Base-by-base conservation (phyloP, 177 flowering plant species). In the Vitis hybrid region DNA sequence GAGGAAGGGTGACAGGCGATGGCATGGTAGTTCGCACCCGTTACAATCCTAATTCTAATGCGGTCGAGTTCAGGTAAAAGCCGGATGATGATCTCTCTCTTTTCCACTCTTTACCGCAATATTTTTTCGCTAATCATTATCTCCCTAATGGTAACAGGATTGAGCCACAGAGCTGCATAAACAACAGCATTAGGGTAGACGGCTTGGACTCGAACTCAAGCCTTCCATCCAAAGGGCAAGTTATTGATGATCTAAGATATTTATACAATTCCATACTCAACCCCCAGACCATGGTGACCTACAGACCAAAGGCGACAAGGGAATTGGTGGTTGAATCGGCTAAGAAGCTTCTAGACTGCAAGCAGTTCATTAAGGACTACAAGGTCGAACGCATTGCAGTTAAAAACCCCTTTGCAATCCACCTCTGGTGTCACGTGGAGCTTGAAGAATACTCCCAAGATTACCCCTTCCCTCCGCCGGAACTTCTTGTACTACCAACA, bases 311-410 rank as follows among this genome's bases (percentile, higher is more conserved):
- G 4, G 11, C 70, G 2, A 76, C 70, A 15, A 65, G 79, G 32
- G 74, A 80, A 24, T 65, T 46, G 60, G 74, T 78, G 11, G 21
- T 57, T 2, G 60, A 64, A 24, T 81, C 89, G 2, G 92, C 90
- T 2, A 57, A 69, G 3, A 87, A 73, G 58, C 78, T 87, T n/a
- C 79, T 86, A 0, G 88, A 85, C 65, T 85, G 91, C 82, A 87
- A 90, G 82, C 93, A 89, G 62, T 87, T 90, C 77, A 78, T 89
- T 24, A 93, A 86, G 70, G 84, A 86, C 63, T 90, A 83, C 73
- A 61, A 78, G 40, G 73, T 85, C 5, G 76, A 74, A 4, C 46
- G 61, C n/a, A n/a, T n/a, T n/a, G n/a, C 65, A 1, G 12, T 21
- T 0, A 8, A 35, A 3, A 79, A 72, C 16, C 75, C 89, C 2